Percentiles rank a stretch among this genome's conserved stretches.
Evolutionary conservation across 352 stramenopile genomes (phyloP).

Genomic region (Pythium utonaiense): DNA sequence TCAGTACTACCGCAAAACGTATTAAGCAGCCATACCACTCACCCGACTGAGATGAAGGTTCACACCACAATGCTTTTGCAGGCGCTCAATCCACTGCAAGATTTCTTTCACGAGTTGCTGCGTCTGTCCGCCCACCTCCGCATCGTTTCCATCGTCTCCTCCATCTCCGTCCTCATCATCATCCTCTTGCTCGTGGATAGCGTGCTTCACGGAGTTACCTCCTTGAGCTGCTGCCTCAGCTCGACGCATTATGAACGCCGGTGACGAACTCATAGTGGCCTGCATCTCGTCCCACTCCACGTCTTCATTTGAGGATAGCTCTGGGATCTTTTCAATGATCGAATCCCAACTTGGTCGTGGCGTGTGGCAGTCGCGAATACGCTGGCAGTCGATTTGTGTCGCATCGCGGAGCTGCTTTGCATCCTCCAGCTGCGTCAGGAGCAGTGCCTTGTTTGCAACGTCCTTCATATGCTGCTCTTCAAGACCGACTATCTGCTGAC

Average conservation of each 20-base stretch:
- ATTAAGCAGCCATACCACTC: constrained; percentile 4
- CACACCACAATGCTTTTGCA: constrained; percentile 76
- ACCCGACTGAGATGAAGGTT: constrained; percentile 76
- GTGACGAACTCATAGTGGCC: neutral
- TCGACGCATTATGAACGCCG: constrained; percentile 1
- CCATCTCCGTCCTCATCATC: neutral
- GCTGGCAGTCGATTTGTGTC: constrained; percentile 24
- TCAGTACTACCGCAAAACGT: no score
- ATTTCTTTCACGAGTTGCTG: constrained; percentile 67
- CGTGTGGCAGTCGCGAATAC: constrained; percentile 55
- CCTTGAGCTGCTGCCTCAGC: neutral
- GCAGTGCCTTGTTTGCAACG: constrained; percentile 20
- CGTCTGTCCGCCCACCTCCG: constrained; percentile 19
- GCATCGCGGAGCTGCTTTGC: constrained; percentile 27
- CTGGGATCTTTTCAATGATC: constrained; percentile 57
- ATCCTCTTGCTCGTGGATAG: constrained; percentile 3
- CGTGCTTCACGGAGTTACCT: neutral
- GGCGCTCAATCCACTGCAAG: constrained; percentile 71
- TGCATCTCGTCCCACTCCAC: constrained; percentile 49
- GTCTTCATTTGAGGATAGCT: constrained; percentile 48
- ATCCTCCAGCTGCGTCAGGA: constrained; percentile 21
- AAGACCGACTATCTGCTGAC: constrained; percentile 30
- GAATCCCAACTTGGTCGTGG: constrained; percentile 58
- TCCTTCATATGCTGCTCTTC: constrained; percentile 41
- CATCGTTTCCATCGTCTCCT: neutral